Base-by-base conservation (phyloP, 2,329 filamentous ascomycete genomes). In the Harringtonia lauricola region DNA sequence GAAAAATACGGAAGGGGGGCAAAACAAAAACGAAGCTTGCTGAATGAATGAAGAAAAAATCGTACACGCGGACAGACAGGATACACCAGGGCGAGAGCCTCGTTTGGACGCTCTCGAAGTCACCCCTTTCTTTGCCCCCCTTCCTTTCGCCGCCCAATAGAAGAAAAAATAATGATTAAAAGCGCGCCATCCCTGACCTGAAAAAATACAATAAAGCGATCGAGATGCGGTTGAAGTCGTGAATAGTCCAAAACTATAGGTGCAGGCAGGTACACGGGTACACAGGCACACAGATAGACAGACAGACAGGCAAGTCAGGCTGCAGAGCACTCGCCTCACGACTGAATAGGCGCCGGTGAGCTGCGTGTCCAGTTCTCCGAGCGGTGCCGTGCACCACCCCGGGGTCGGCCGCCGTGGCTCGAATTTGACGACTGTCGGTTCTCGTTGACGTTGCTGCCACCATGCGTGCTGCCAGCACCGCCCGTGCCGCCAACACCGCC, bases 331-430 rank as follows among this genome's bases (percentile, higher is more conserved):
- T 19, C 24, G 13, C 36, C 26, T 36, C 35, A 44, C 8, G 45
- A 43, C 40, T 49, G 45, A 7, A 47, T 45, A 5, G 47, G 30
- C 15, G 47, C 42, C 13, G 45, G 26, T 9, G 42, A 10, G 41
- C 38, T 43, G 2, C 47, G 38, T 6, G 47, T 46, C 49, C 49
- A 51, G 43, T 49, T 44, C 26, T 47, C 47, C 3, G 47, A 45
- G 9, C 47, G 47, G 34, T 49, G 47, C 8, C 44, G 45, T 29
- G 45, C 39, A 8, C 42, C 39, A 17, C 36, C 46, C 5, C 48
- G 48, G 4, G 37, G 37, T 36, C 49, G 47, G 19, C 49, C 47
- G 8, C 42, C 31, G 17, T 22, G 26, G 12, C 17, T 24, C 5
- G 35, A 12, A n/a, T 21, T 35, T 5, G 45, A 21, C 3, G 37